These are phyloP conservation scores for Hyaloscypha finlandica DNA, from an alignment of 495 filamentous ascomycete species.

Conservation along the genomic window DNA sequence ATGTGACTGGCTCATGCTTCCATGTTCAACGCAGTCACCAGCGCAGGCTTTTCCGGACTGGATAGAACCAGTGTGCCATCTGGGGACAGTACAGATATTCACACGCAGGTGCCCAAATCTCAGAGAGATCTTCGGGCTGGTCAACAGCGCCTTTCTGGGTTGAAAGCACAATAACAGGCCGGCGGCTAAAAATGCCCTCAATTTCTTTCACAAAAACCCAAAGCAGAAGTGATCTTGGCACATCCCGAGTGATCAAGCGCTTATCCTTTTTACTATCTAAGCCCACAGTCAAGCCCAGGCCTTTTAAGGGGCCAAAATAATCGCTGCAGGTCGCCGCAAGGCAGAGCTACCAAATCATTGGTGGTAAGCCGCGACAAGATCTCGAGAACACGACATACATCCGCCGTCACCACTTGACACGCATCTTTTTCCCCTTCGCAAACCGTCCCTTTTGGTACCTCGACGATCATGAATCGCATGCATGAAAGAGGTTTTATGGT, in stretches of 20 bases:
- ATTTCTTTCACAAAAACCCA: neutral
- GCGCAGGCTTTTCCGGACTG: neutral
- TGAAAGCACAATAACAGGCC: slow-evolving; percentile 6
- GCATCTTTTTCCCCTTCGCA: neutral
- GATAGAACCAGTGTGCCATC: neutral
- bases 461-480: slow-evolving; percentile 19
- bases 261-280: slow-evolving; percentile 5
- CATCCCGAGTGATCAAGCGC: slow-evolving; percentile 4
- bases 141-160: neutral
- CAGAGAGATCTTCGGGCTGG: slow-evolving; percentile 10
- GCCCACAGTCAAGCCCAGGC: slow-evolving; percentile 10
- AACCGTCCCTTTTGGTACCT: slow-evolving; percentile 1
- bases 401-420: slow-evolving; percentile 3
- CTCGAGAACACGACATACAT: slow-evolving; percentile 14
- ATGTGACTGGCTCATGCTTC: slow-evolving; percentile 12
- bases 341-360: slow-evolving; percentile 14
- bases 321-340: slow-evolving; percentile 24
- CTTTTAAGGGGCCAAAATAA: slow-evolving; percentile 18
- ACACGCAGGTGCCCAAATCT: slow-evolving; percentile 14
- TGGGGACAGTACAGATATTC: neutral
- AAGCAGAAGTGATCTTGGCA: neutral
- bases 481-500: slow-evolving; percentile 5
- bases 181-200: slow-evolving; percentile 22
- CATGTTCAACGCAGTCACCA: slow-evolving; percentile 10
- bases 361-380: slow-evolving; percentile 7